Conservation (phyloP, 2,329 filamentous ascomycete species). For the Triangularia verruculosa region DNA sequence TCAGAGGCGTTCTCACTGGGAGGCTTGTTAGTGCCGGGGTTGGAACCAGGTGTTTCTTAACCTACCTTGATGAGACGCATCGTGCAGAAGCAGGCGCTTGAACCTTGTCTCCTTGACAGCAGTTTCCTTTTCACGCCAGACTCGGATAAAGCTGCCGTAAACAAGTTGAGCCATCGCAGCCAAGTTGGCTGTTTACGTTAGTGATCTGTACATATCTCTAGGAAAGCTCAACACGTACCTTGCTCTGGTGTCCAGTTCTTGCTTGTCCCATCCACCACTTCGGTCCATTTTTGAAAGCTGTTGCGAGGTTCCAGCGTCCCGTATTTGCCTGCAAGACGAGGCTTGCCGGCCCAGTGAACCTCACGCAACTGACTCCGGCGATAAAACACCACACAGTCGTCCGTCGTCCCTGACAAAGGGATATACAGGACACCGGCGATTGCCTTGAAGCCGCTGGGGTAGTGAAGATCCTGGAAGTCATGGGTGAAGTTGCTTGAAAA, state of each 20-base stretch:
- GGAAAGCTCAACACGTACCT: slow-evolving; percentile 3
- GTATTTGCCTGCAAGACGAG: slow-evolving; percentile 70
- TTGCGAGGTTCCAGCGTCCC: slow-evolving; percentile 73
- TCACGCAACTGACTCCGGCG: slow-evolving; percentile 69
- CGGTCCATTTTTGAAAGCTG: slow-evolving; percentile 77
- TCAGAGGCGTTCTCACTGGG: slow-evolving; percentile 76
- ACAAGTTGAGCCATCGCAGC: slow-evolving; percentile 84
- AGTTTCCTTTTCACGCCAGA: slow-evolving; percentile 86
- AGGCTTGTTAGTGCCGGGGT: slow-evolving; percentile 41
- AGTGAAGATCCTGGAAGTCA: slow-evolving; percentile 79
- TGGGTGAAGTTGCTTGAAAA: slow-evolving; percentile 70
- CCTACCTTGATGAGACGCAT: slow-evolving; percentile 72
- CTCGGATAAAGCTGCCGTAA: slow-evolving; percentile 83
- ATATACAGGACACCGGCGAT: slow-evolving; percentile 80
- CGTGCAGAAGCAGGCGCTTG: slow-evolving; percentile 74
- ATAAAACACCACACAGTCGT: slow-evolving; percentile 88
- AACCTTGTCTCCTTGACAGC: slow-evolving; percentile 78
- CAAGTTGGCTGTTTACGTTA: slow-evolving; percentile 52
- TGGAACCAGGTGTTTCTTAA: slow-evolving; percentile 35
- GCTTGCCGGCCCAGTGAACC: slow-evolving; percentile 86
- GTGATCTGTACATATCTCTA: background rate
- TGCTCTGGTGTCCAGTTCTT: slow-evolving; percentile 87
- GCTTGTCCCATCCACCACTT: slow-evolving; percentile 76
- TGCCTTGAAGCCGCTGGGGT: slow-evolving; percentile 73
- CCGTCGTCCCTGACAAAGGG: slow-evolving; percentile 69